Base-by-base conservation (phyloP, 192 early-diverging fungal species). In the Gaertneriomyces semiglobifer region DNA sequence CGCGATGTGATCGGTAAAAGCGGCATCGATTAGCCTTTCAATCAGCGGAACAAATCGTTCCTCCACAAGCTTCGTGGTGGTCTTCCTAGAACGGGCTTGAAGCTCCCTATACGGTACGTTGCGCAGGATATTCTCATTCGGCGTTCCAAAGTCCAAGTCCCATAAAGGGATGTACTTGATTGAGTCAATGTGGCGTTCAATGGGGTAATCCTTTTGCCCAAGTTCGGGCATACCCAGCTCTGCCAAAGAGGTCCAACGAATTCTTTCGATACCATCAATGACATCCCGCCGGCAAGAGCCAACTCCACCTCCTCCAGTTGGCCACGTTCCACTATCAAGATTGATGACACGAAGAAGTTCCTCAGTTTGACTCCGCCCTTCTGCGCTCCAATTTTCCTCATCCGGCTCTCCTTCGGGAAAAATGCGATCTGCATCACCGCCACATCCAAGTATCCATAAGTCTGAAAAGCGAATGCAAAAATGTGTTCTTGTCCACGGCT, bases 131-230 rank as follows among this genome's bases (percentile, higher is more conserved):
- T 78, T 78, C 58, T 78, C 77, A 52, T 70, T 79, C 43, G 77
- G 72, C 5, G 57, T 71, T 3, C 76, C 77, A 39, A 76, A 80
- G 60, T 80, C 77, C n/a, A 77, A 50, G 55, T 79, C 77, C 73
- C 78, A 79, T 4, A 79, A 60, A 4, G 68, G 67, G 8, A 79
- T 42, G 54, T 79, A 79, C 0, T 47, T 71, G 63, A 79, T 79
- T 25, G 77, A 60, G 33, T 74, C 73, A 50, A 79, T 76, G 66
- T 79, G 74, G 47, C 58, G 65, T 65, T 79, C 77, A 39, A 79
- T 75, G 44, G 82, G 77, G 48, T 79, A 79, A 57, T 79, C 77
- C 62, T 76, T 78, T 42, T 79, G 77, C 4, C 71, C 76, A 9
- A 72, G 46, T 56, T 79, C 77, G 4, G 77, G 67, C 2, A 61